phyloP scores from a whole-genome alignment of 106 monocot genomes.

The Dendrobium chrysotoxum region DNA sequence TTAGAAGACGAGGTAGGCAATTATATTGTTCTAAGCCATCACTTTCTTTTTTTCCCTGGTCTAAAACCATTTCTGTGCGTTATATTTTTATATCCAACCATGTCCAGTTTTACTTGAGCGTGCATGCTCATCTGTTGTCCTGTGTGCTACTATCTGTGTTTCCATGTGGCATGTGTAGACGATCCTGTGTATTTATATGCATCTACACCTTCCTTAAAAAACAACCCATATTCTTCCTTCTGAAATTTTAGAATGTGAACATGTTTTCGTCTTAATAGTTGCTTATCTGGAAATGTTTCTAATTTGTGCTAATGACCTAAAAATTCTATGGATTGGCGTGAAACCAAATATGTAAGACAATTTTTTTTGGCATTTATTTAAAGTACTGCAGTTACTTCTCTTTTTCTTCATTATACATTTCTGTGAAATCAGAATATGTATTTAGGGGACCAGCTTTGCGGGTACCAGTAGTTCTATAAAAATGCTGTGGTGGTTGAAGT shows the following conservation, averaged over 20 bases:
- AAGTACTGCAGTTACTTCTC: neutral
- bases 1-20: conserved; percentile 47
- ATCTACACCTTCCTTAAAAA: neutral
- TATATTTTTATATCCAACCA: neutral
- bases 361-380: neutral
- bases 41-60: neutral
- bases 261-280: neutral
- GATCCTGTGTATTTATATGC: neutral
- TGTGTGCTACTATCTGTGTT: neutral
- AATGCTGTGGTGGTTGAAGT: neutral
- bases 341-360: neutral
- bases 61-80: neutral
- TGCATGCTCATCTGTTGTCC: neutral
- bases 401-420: neutral
- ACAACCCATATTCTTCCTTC: neutral
- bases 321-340: neutral
- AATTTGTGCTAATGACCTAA: neutral
- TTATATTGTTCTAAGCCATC: neutral
- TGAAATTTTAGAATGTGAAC: neutral
- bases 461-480: neutral
- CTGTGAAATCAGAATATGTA: neutral
- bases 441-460: neutral
- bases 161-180: neutral
- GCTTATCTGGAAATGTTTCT: neutral
- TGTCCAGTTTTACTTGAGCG: neutral